Conservation (phyloP, 345 rosid genomes). For the Hirschfeldia incana region DNA sequence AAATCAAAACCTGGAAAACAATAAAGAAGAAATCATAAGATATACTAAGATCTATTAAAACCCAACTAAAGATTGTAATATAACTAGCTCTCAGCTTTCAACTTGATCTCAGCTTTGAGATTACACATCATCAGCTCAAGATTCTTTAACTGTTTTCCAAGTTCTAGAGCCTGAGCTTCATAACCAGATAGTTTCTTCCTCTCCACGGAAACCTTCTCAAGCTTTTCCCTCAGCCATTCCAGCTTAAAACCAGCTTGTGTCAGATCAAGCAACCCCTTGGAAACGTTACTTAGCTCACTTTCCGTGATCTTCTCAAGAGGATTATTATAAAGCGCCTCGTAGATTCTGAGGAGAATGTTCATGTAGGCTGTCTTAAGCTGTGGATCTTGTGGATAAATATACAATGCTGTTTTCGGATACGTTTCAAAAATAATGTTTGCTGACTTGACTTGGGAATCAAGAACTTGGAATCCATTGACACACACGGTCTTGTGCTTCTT, state of each 20-base stretch:
- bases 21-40: not conserved
- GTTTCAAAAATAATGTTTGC: not conserved
- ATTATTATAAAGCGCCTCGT: not conserved
- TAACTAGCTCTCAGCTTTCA: not conserved
- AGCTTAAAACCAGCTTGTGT: constrained; percentile 8
- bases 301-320: not conserved
- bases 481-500: not conserved
- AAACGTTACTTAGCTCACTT: not conserved
- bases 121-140: not conserved
- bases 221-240: constrained; percentile 13
- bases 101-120: not conserved
- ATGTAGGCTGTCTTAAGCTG: constrained; percentile 16
- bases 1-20: not conserved
- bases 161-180: not conserved
- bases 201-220: constrained; percentile 7
- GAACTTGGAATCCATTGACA: constrained; percentile 13
- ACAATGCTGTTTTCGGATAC: constrained; percentile 1
- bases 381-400: constrained; percentile 11
- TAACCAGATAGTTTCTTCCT: constrained; percentile 1
- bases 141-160: not conserved
- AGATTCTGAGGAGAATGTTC: constrained; percentile 1
- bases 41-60: not conserved
- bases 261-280: not conserved
- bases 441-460: constrained; percentile 2
- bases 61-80: not conserved